Percentiles rank a stretch among this genome's conserved stretches.
These are phyloP conservation scores for Chrysanthemum lavandulifolium DNA, from an alignment of 129 eudicot genomes.

Conservation along the genomic window DNA sequence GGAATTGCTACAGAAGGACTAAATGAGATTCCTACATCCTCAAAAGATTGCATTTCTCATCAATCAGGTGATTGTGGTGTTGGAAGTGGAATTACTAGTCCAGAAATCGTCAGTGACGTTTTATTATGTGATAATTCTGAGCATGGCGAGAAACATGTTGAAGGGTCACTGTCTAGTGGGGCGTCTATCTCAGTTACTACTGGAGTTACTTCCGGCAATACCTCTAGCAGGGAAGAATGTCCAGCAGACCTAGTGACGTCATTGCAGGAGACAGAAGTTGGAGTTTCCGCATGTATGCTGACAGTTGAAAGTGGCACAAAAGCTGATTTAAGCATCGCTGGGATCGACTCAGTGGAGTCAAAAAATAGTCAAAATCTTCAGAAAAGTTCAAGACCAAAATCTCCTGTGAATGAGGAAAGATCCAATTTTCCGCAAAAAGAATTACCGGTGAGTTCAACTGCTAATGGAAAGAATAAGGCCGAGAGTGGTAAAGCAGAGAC, in stretches of 20 bases:
- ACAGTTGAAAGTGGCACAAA: constrained; percentile 36
- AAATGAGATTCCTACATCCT: constrained; percentile 15
- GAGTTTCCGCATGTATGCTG: constrained; percentile 24
- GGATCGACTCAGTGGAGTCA: constrained; percentile 37
- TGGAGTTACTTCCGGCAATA: constrained; percentile 25
- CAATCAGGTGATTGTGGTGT: constrained; percentile 29
- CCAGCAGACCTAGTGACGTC: constrained; percentile 13
- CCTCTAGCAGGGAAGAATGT: constrained; percentile 34
- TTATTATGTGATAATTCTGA: constrained; percentile 16
- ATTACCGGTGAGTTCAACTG: constrained; percentile 21
- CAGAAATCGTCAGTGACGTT: constrained; percentile 41
- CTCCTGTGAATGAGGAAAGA: constrained; percentile 22
- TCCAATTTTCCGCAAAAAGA: constrained; percentile 36
- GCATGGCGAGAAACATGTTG: constrained; percentile 18
- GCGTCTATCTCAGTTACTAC: constrained; percentile 23
- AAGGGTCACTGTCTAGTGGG: constrained; percentile 30
- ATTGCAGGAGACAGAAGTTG: constrained; percentile 28
- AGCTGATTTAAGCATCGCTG: constrained; percentile 31
- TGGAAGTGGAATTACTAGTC: constrained; percentile 41
- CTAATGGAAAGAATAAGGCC: constrained; percentile 33
- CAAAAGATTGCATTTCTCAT: constrained; percentile 37
- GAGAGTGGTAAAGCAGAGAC: constrained; percentile 28
- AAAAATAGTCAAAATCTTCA: constrained; percentile 29
- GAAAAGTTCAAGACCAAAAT: constrained; percentile 40
- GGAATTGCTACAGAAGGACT: constrained; percentile 39